Evolutionary conservation across 768 basidiomycete species (phyloP).

Genomic region (Kwoniella mangroviensis): DNA sequence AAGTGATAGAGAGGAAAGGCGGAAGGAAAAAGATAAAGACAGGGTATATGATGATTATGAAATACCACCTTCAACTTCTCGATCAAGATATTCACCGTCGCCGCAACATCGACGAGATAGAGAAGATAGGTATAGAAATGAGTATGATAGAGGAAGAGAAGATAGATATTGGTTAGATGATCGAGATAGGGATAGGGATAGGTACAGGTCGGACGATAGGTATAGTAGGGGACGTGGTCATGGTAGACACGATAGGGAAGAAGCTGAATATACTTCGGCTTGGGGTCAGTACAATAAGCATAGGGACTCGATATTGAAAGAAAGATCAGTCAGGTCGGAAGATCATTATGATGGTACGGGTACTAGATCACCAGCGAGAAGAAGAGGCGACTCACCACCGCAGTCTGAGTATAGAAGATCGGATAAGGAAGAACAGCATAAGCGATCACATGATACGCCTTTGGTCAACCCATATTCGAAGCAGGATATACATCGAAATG

Average conservation of each 20-base stretch:
- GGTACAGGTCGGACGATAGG: slow-evolving; percentile 11
- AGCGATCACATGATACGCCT: not conserved
- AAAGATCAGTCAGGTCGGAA: not conserved
- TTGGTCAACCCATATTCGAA: not conserved
- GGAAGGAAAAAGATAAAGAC: not conserved
- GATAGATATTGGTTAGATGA: not conserved
- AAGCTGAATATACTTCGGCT: not conserved
- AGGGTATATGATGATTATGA: slow-evolving; percentile 1
- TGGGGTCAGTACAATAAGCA: slow-evolving; percentile 1
- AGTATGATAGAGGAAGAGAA: not conserved
- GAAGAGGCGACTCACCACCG: not conserved
- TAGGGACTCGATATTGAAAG: slow-evolving; percentile 3
- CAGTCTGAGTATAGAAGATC: not conserved
- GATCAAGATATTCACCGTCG: not conserved
- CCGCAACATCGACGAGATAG: not conserved
- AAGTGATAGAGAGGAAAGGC: not conserved
- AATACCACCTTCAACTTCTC: not conserved
- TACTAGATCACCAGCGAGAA: not conserved
- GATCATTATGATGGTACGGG: slow-evolving; percentile 4
- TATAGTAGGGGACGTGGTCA: not conserved
- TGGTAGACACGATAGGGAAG: not conserved
- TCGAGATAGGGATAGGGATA: not conserved
- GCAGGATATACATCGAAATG: not conserved
- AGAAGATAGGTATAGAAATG: slow-evolving; percentile 1
- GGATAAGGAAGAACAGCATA: not conserved